Percentiles rank a stretch among this genome's conserved stretches.
These are phyloP conservation scores for Prunus fruticosa DNA, from an alignment of 306 rosid genomes.

Conservation along the genomic window DNA sequence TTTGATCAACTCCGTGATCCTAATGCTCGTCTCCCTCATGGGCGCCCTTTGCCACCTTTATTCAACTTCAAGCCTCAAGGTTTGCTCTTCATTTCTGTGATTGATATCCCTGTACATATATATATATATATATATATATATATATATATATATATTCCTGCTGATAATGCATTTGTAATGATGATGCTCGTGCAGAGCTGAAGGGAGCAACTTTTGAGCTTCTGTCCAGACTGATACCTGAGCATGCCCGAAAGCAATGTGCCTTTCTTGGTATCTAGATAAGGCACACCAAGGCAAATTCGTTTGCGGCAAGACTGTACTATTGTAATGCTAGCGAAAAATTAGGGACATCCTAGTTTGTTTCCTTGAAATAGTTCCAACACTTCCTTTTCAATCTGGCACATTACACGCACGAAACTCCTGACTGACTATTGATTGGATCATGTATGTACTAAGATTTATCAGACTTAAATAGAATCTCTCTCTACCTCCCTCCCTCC, in stretches of 20 bases:
- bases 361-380: constrained; percentile 2
- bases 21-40: constrained; percentile 54
- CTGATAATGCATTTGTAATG: background rate
- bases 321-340: constrained; percentile 5
- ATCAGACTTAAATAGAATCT: background rate
- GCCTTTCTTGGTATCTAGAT: constrained; percentile 41
- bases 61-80: constrained; percentile 74
- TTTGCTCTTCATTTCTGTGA: background rate
- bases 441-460: constrained; percentile 5
- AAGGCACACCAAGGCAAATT: background rate
- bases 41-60: constrained; percentile 62
- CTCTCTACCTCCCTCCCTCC: background rate
- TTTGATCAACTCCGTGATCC: constrained; percentile 68
- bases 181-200: constrained; percentile 37
- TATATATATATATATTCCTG: background rate
- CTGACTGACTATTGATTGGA: background rate
- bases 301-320: background rate
- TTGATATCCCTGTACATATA: background rate
- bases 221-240: constrained; percentile 53
- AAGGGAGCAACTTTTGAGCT: constrained; percentile 61
- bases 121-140: background rate
- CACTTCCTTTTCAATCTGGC: background rate
- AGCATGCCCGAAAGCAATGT: constrained; percentile 65
- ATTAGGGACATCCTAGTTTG: constrained; percentile 6
- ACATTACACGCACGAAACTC: background rate